phyloP scores from a whole-genome alignment of 805 yeast genomes.

The Kuraishia floccosa region DNA sequence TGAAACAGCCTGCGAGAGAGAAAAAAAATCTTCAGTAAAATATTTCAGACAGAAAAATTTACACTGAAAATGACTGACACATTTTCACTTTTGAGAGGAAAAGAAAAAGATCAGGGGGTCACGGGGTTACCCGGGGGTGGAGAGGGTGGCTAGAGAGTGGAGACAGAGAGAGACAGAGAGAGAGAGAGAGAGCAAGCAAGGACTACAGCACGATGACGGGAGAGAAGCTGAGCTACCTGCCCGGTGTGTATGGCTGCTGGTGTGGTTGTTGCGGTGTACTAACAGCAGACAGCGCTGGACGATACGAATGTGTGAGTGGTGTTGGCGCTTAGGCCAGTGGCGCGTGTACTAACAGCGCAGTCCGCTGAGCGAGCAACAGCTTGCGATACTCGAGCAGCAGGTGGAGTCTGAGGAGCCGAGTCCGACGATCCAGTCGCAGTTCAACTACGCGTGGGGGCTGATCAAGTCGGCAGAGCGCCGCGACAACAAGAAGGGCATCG shows the following conservation, averaged over 20 bases:
- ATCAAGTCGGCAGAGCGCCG: conserved; percentile 54
- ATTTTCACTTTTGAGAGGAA: neutral
- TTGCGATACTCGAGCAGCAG: conserved; percentile 65
- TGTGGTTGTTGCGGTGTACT: neutral
- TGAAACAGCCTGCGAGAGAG: too few relatives aligned
- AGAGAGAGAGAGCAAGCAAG: neutral
- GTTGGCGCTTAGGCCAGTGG: neutral
- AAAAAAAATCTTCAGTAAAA: too few relatives aligned
- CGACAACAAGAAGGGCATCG: conserved; percentile 73
- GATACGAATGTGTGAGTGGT: conserved; percentile 17
- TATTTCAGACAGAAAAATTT: neutral
- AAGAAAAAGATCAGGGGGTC: neutral
- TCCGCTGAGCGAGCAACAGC: conserved; percentile 63
- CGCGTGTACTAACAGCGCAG: conserved; percentile 11
- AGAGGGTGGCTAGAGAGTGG: neutral
- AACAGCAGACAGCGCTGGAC: conserved; percentile 11
- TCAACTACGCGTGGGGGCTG: conserved; percentile 95
- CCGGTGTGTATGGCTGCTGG: conserved; percentile 7
- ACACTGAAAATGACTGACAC: too few relatives aligned
- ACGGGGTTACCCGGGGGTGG: neutral
- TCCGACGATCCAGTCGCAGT: conserved; percentile 73
- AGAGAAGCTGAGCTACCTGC: conserved; percentile 14
- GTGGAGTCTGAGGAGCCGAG: conserved; percentile 72
- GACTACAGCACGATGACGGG: conserved; percentile 1
- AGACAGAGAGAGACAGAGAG: too few relatives aligned